These are phyloP conservation scores for Nicotiana rustica DNA, from an alignment of 305 asterid species.

Conservation along the genomic window DNA sequence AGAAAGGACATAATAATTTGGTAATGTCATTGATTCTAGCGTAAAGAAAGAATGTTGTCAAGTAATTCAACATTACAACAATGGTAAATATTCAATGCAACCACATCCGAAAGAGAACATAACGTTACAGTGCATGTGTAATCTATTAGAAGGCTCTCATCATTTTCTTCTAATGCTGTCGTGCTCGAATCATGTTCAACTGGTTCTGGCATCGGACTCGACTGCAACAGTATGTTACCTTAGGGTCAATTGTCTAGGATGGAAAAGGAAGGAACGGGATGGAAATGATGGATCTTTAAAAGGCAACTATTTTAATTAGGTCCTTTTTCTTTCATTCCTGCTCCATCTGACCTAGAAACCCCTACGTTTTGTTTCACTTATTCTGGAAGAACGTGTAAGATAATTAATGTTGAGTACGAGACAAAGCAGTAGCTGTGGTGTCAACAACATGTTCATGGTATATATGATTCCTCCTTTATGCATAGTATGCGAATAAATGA, in stretches of 20 bases:
- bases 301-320: neutral
- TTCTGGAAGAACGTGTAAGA: neutral
- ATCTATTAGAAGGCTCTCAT: conserved; percentile 1
- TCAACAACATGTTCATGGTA: neutral
- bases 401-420: conserved; percentile 7
- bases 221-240: conserved; percentile 15
- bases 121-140: neutral
- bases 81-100: neutral
- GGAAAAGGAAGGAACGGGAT: neutral
- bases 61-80: neutral
- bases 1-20: neutral
- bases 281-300: neutral
- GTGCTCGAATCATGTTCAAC: conserved; percentile 11
- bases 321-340: neutral
- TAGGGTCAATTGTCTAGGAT: neutral
- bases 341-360: neutral
- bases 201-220: neutral
- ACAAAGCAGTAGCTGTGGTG: neutral
- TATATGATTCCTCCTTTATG: neutral
- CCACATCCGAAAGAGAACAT: neutral
- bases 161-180: conserved; percentile 3
- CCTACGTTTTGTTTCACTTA: neutral
- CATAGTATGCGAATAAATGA: conserved; percentile 14
- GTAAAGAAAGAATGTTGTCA: neutral
- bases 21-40: neutral